Base-by-base conservation (phyloP, 352 stramenopile species). In the Phytophthora crassamura region DNA sequence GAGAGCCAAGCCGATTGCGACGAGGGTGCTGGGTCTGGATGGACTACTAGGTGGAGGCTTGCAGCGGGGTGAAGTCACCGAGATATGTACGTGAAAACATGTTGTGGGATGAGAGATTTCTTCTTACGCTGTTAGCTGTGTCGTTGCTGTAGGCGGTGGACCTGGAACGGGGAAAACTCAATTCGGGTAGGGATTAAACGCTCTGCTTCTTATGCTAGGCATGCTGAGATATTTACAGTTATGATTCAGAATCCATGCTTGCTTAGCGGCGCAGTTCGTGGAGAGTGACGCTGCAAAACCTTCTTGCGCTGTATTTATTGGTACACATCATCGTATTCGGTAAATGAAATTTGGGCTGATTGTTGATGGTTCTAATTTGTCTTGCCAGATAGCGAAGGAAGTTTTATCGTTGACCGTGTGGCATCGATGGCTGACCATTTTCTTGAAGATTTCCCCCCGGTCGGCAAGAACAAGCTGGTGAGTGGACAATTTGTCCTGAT, bases 401-500 rank as follows among this genome's bases (percentile, higher is more conserved):
- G 88, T 71, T 98, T 98, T 59, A 77, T 93, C 30, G 69, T 94
- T 5, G 90, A 98, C 52, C 87, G 96, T 43, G 81, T 95, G 6
- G 80, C 70, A 14, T 57, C 71, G 9, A 98, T 98, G 87, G 94
- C 96, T 0, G 39, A 79, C 18, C 69, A 80, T 11, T 85, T 98
- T 18, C 41, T 89, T 1, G 42, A 90, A 10, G 93, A 98, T 71
- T 84, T 95, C 20, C 64, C 45, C 22, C 63, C 74, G 36, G 9
- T 64, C 28, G 62, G 59, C 8, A 38, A n/a, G 7, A 30, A 70
- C 40, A 68, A 73, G 36, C 59, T 74, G 68, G 80, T 85, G 61
- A 35, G 41, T 51, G 42, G 8, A 64, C 55, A 14, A 47, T 42
- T 49, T 68, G 45, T 55, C 45, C 5, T 22, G 41, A 62, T 16